Percentiles rank a stretch among this genome's conserved stretches.
phyloP scores from a whole-genome alignment of 495 filamentous ascomycete genomes.

The Recurvomyces mirabilis region DNA sequence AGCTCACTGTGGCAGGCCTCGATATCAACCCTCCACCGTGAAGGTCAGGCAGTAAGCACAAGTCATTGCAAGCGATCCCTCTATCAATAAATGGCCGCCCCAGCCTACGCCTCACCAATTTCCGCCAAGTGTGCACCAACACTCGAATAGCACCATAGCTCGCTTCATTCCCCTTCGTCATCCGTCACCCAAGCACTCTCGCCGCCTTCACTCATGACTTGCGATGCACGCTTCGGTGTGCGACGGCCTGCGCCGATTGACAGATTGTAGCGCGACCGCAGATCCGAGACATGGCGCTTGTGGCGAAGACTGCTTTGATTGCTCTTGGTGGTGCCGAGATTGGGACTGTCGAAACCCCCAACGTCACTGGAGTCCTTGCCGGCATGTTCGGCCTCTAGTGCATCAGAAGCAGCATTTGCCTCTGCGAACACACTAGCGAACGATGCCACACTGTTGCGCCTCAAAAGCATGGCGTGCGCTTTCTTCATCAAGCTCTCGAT shows the following conservation, averaged over 20 bases:
- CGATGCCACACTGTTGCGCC: no score
- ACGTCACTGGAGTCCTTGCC: no score
- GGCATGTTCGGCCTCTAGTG: no score
- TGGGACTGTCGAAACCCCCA: no score
- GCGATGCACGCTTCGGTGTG: background rate
- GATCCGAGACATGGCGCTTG: conserved; percentile 1
- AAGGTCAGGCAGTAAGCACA: background rate
- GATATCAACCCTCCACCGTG: conserved; percentile 64
- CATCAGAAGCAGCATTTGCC: no score
- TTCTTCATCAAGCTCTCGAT: no score
- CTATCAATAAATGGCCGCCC: background rate
- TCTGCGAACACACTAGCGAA: no score
- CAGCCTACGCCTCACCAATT: background rate
- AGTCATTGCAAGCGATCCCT: background rate
- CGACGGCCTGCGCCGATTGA: background rate
- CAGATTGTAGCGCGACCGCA: background rate
- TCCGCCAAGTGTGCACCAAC: no score
- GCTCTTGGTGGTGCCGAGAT: no score
- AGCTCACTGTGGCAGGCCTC: conserved; percentile 61
- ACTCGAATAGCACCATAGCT: no score
- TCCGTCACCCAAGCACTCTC: conserved; percentile 2
- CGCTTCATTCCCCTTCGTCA: no score
- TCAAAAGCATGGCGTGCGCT: no score
- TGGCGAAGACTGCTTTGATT: background rate
- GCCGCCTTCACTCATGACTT: background rate